These are phyloP conservation scores for Hypoxylon cercidicola DNA, from an alignment of 495 filamentous ascomycete genomes.

Conservation along the genomic window DNA sequence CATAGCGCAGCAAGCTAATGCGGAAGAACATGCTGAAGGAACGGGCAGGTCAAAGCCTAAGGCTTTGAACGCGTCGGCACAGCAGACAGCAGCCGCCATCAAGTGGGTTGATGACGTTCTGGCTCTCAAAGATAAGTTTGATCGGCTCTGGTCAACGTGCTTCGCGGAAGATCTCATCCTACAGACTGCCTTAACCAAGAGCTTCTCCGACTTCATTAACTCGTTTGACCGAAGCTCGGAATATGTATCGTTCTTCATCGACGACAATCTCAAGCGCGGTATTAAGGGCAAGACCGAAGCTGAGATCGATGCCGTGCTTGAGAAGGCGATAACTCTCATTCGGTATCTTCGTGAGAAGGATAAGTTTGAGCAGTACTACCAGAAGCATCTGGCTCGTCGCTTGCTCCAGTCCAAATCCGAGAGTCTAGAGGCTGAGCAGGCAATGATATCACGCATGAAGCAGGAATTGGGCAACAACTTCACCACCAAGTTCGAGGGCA, in stretches of 20 bases:
- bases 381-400: slow-evolving; percentile 91
- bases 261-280: slow-evolving; percentile 94
- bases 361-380: slow-evolving; percentile 97
- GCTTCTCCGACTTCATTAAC: slow-evolving; percentile 93
- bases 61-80: slow-evolving; percentile 56
- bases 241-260: slow-evolving; percentile 95
- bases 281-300: slow-evolving; percentile 91
- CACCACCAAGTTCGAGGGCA: slow-evolving; percentile 89
- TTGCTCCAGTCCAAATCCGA: slow-evolving; percentile 86
- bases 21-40: slow-evolving; percentile 60
- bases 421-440: slow-evolving; percentile 89
- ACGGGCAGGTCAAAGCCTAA: slow-evolving; percentile 57
- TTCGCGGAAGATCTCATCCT: slow-evolving; percentile 80
- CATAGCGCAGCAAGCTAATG: slow-evolving; percentile 52
- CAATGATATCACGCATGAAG: slow-evolving; percentile 97
- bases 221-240: slow-evolving; percentile 83
- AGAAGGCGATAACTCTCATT: slow-evolving; percentile 88
- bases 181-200: slow-evolving; percentile 81
- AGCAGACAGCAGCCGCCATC: slow-evolving; percentile 80
- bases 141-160: slow-evolving; percentile 73
- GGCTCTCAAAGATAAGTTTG: slow-evolving; percentile 87
- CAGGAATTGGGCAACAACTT: slow-evolving; percentile 94
- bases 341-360: slow-evolving; percentile 92
- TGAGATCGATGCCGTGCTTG: slow-evolving; percentile 87
- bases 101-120: slow-evolving; percentile 96